These are phyloP conservation scores for Trametes meyenii DNA, from an alignment of 768 basidiomycete genomes.

Conservation along the genomic window DNA sequence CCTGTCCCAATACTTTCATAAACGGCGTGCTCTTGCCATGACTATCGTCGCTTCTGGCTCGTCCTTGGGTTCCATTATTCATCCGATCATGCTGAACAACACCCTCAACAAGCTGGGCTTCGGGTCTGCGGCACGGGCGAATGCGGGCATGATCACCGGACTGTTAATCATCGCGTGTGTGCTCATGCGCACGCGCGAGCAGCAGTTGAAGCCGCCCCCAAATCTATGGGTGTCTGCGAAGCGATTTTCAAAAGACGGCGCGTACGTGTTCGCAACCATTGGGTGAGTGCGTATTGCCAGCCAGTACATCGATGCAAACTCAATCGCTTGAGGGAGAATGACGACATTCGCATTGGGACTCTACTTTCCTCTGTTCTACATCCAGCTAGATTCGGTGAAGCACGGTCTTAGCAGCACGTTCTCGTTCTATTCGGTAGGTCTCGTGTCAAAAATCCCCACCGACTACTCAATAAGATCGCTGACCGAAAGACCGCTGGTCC, in stretches of 20 bases:
- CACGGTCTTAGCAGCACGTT: slow-evolving; percentile 24
- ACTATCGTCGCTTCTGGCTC: slow-evolving; percentile 47
- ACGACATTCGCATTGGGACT: slow-evolving; percentile 24
- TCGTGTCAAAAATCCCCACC: too few relatives aligned
- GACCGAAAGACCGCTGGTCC: neutral
- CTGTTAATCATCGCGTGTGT: slow-evolving; percentile 27
- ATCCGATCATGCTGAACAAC: slow-evolving; percentile 35
- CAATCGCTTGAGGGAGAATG: slow-evolving; percentile 4
- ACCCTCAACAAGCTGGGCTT: slow-evolving; percentile 24
- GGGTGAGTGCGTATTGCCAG: slow-evolving; percentile 22
- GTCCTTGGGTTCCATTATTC: slow-evolving; percentile 31
- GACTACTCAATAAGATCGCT: too few relatives aligned
- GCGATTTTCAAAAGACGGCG: slow-evolving; percentile 29
- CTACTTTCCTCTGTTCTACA: slow-evolving; percentile 34
- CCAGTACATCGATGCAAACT: neutral
- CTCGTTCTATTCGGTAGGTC: slow-evolving; percentile 34
- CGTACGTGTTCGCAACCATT: slow-evolving; percentile 29
- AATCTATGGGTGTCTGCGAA: slow-evolving; percentile 16
- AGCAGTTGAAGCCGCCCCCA: slow-evolving; percentile 19
- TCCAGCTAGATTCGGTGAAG: slow-evolving; percentile 28
- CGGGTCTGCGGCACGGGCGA: slow-evolving; percentile 34
- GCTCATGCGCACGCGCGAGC: slow-evolving; percentile 27
- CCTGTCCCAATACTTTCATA: slow-evolving; percentile 48
- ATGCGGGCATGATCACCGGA: slow-evolving; percentile 29
- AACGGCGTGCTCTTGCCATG: slow-evolving; percentile 45